A percentile compares a stretch with the other conserved stretches of the same genome.
Conservation (phyloP, 345 rosid species). For the Citropsis articulata region DNA sequence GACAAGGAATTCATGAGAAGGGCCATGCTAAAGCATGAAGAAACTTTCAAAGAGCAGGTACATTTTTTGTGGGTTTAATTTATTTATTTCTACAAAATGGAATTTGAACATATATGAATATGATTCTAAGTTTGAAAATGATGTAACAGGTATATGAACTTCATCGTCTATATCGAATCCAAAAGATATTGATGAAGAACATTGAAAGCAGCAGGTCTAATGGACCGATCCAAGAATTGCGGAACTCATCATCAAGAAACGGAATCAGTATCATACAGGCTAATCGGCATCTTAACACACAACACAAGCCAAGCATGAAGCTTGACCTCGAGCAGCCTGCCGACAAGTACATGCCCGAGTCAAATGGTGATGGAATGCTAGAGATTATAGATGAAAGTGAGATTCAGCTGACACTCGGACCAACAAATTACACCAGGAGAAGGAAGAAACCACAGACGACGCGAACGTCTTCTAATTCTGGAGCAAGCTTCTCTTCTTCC, state of each 20-base stretch:
- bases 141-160: conserved; percentile 71
- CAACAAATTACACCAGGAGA: conserved; percentile 38
- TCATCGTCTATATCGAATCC: conserved; percentile 80
- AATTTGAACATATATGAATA: background rate
- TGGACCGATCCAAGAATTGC: conserved; percentile 7
- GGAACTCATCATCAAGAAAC: conserved; percentile 13
- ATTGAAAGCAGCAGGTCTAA: conserved; percentile 26
- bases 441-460: conserved; percentile 41
- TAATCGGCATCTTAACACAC: conserved; percentile 6
- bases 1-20: conserved; percentile 84
- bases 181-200: conserved; percentile 75
- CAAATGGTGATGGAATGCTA: conserved; percentile 25
- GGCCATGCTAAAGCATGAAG: conserved; percentile 95
- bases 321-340: conserved; percentile 41
- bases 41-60: conserved; percentile 97
- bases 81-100: background rate
- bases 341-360: conserved; percentile 25
- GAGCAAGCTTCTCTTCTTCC: conserved; percentile 69
- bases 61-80: background rate
- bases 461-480: conserved; percentile 44
- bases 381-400: conserved; percentile 71
- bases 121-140: background rate
- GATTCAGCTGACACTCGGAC: conserved; percentile 87
- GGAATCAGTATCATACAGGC: conserved; percentile 14
- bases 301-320: conserved; percentile 21